Base-by-base conservation (phyloP, 225 moss, liverwort and hornwort genomes). In the Straminergon stramineum region DNA sequence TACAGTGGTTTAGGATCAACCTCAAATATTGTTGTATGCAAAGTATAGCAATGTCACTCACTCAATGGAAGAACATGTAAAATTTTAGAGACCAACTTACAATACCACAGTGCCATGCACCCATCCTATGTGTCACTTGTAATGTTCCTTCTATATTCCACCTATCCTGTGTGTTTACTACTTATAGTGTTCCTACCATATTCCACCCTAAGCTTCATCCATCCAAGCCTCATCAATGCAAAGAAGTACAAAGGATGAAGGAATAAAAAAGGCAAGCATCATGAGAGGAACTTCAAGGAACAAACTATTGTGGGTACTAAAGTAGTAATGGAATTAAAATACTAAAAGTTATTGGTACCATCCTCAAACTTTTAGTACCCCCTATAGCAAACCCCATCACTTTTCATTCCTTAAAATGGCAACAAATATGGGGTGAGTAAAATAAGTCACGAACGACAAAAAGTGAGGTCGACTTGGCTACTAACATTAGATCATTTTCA, bases 61-160 rank as follows among this genome's bases (percentile, higher is more conserved):
- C 6, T 20, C 4, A 37, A 5, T 67, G 3, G 19, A 68, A 20
- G 3, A 68, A 68, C 20, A 21, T 68, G 21, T 68, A 67, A 34
- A 11, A 32, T 34, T 67, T 19, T 35, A 35, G 19, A 6, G 11
- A 19, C 19, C 35, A 35, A 10, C 8, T 67, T 37, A 67, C 1
- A 37, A 0, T 19, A 37, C 7, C 10, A 67, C 0, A 0, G 1
- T 67, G 37, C 20, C 20, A n/a, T n/a, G n/a, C n/a, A 37, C 21
- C 11, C 2, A 4, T 68, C 21, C 5, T 68, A 17, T 34, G 6
- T 68, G 35, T 19, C 5, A 15, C 3, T 19, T 67, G 35, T 34
- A 34, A 3, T 34, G 3, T 66, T 34, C 5, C 34, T 5, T 66
- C 17, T 0, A 18, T 34, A 34, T 66, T 65, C 17, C 34, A 65